Base-by-base conservation (phyloP, 2,329 filamentous ascomycete genomes). In the Chaetomium sp. region DNA sequence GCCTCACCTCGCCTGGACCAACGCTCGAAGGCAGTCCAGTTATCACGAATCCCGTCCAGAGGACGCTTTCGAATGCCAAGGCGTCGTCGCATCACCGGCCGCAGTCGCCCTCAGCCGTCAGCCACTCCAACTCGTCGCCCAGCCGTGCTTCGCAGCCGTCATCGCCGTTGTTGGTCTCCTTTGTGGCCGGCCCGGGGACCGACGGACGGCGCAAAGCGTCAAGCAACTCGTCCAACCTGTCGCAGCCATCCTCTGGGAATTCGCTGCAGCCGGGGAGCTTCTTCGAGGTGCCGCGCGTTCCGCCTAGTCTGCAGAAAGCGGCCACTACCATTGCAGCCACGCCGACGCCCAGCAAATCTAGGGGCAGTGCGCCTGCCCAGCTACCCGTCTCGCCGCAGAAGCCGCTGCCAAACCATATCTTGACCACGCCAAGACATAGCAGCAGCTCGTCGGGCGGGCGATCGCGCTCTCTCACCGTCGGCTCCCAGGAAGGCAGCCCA, bases 91-190 rank as follows among this genome's bases (percentile, higher is more conserved):
- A 27, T 6, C 88, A 88, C 61, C 81, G 94, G 53, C 90, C 94
- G 3, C 86, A 89, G 48, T 97, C 94, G 2, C 94, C 94, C 1
- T 95, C 92, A 0, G 80, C 85, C 19, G 71, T 89, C 33, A 88
- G 84, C 62, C 89, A 92, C 61, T 76, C 86, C 27, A 94, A 88
- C 66, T 89, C 92, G 5, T 96, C 92, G 1, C 92, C 94, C 1
- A 96, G 82, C 68, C 84, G 92, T 62, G 84, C 82, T 4, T 99
- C 80, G 1, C 80, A 84, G 63, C 80, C 94, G 3, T 92, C 89
- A 0, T 95, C 90, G 5, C 94, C 94, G 0, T 76, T 99, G n/a
- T 78, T 97, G n/a, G 88, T 97, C 7, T 95, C 94, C 5, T 99
- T 99, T 70, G 90, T 92, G 57, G 89, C 92, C 10, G 88, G 88